These are phyloP conservation scores for Amanita subjunquillea DNA, from an alignment of 768 basidiomycete species.

Conservation along the genomic window DNA sequence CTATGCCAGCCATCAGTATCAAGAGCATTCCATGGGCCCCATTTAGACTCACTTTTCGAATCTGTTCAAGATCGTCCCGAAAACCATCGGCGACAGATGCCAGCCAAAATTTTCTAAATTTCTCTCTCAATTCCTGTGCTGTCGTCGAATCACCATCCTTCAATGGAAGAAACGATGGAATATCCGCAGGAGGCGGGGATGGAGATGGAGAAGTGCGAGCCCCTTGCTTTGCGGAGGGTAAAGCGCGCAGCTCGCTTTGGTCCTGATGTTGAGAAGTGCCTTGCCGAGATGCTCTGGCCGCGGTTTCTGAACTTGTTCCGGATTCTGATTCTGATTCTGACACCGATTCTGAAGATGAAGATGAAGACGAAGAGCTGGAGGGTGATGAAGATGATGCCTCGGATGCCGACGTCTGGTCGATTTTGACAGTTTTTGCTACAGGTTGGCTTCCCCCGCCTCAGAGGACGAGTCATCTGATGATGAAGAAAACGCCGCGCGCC, in stretches of 20 bases:
- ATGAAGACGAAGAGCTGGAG: constrained; percentile 12
- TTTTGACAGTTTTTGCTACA: neutral
- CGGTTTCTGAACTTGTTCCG: constrained; percentile 8
- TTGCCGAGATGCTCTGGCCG: constrained; percentile 1
- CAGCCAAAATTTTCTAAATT: constrained; percentile 86
- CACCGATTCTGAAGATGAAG: constrained; percentile 12
- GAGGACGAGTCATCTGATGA: constrained; percentile 15
- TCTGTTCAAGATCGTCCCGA: constrained; percentile 72
- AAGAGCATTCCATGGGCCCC: neutral
- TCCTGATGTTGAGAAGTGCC: constrained; percentile 5
- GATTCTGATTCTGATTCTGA: constrained; percentile 12
- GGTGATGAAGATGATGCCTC: constrained; percentile 9
- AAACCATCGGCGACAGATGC: constrained; percentile 72
- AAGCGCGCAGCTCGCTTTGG: constrained; percentile 1
- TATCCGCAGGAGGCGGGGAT: constrained; percentile 30
- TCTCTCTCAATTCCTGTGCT: constrained; percentile 50
- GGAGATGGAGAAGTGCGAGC: constrained; percentile 27
- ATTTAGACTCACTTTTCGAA: constrained; percentile 54
- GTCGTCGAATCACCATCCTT: constrained; percentile 21
- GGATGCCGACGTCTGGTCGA: neutral
- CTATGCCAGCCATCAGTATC: constrained; percentile 11
- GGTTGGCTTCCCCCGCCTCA: constrained; percentile 3
- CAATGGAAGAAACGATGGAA: constrained; percentile 51
- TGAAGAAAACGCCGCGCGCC: constrained; percentile 25
- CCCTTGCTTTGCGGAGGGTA: neutral